These are phyloP conservation scores for Dendrobium nobile DNA, from an alignment of 106 monocot genomes.

Conservation along the genomic window DNA sequence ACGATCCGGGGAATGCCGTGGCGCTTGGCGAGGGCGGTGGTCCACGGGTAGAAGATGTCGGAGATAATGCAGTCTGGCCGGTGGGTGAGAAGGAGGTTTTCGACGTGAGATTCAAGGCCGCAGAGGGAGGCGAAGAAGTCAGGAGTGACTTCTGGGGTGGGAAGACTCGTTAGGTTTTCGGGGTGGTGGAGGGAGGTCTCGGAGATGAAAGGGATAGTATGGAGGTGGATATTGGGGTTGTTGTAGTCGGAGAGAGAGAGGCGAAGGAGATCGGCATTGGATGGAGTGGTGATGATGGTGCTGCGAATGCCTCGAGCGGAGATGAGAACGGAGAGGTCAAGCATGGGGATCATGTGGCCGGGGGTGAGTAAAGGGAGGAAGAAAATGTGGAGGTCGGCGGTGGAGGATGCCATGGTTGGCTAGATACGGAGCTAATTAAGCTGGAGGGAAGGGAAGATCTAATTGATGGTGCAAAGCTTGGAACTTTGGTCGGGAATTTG, in stretches of 20 bases:
- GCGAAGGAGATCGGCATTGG: neutral
- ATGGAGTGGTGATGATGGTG: slow-evolving; percentile 13
- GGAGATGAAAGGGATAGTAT: neutral
- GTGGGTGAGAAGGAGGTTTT: neutral
- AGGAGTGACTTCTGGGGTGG: neutral
- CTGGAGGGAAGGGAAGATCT: no score
- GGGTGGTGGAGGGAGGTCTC: neutral
- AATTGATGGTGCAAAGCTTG: no score
- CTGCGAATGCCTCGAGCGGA: neutral
- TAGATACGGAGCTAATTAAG: no score
- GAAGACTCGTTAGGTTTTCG: neutral
- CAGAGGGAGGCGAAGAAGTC: slow-evolving; percentile 13
- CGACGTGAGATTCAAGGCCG: slow-evolving; percentile 4
- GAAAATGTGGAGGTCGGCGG: slow-evolving; percentile 14
- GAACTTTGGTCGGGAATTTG: no score
- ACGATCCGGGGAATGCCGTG: slow-evolving; percentile 20
- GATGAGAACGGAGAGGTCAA: slow-evolving; percentile 11
- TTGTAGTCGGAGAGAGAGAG: neutral
- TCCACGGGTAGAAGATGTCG: slow-evolving; percentile 29
- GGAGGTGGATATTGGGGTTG: neutral
- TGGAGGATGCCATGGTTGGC: neutral
- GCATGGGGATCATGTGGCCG: slow-evolving; percentile 16
- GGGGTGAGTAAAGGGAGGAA: slow-evolving; percentile 13
- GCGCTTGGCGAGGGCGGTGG: neutral
- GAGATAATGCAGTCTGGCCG: slow-evolving; percentile 23